Base-by-base conservation (phyloP, 768 basidiomycete species). In the Naganishia kalamii region DNA sequence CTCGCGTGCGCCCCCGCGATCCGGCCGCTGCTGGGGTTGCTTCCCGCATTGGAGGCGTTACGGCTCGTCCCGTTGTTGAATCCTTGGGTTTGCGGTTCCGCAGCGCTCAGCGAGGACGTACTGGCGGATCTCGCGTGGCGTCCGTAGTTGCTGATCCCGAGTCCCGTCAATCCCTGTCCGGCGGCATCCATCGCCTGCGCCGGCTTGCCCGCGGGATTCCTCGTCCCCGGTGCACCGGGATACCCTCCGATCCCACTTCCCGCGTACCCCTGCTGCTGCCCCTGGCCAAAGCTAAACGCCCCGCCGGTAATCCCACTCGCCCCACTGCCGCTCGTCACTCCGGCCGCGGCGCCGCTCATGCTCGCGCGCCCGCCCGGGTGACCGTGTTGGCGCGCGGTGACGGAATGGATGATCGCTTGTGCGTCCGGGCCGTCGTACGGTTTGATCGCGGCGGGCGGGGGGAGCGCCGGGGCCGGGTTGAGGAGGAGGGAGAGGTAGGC, bases 391-490 rank as follows among this genome's bases (percentile, higher is more conserved):
- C 80, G 77, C 27, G 78, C 77, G 25, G 73, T 65, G 46, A 81
- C 76, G 40, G 78, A 74, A 27, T 74, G 68, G 67, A 82, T 76
- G 71, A 82, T 80, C 21, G 72, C 66, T 73, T 92, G 89, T 7
- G 92, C 93, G 78, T 99, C 94, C 46, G 91, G 84, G 1, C 91
- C 92, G 77, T 93, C 93, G 80, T 98, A 99, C 1, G 96, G 92
- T 71, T 84, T 84, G 79, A 99, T 89, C 62, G 62, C 63, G 41
- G 72, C 75, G 0, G 73, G 72, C 43, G 68, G 67, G 8, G 68
- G 67, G 48, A 76, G 72, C 51, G 32, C 46, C 0, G 71, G 12
- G 48, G 88, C 91, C 66, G 87, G 92, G 74, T 85, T 86, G 29
- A 89, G 90, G 73, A 98, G 82, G 44, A 91, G 87, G 63, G 87